Evolutionary conservation across 768 basidiomycete species (phyloP), one percentile per base, ranked within the genome.

Genomic region (Daedaleopsis sinensis): DNA sequence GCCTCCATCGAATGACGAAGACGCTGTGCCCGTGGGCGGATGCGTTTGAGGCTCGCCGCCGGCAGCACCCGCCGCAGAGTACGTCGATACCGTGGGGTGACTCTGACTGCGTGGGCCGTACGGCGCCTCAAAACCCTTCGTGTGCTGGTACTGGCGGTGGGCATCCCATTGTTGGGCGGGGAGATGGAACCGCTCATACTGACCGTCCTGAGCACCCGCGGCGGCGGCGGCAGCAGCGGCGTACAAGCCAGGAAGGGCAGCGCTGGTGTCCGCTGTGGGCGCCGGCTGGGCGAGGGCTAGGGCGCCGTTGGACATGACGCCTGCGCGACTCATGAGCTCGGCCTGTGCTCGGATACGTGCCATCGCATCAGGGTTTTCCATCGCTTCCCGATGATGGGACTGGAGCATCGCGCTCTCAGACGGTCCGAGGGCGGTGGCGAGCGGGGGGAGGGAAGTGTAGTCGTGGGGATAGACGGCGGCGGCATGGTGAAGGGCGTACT

Each of bases 331-430:
- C 51, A 82, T 63, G 5, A 79, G 54, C 12, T 86, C 84, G 1
- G 77, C 71, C 57, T 84, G 79, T 1, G 75, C 72, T 7, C 81
- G 77, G 65, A 82, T 85, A 57, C 82, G 82, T 12, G 75, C 75
- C 19, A 77, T 59, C 64, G 80, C 76, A 38, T 87, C 85, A 0
- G 73, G 63, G 37, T 56, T 57, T 12, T 56, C 55, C 42, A 63
- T 24, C 5, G 44, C 52, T 16, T 63, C 62, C 2, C 62, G 57
- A 6, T 58, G 32, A 12, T 55, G 54, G 18, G 27, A 12, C 8
- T 54, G 57, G 0, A 64, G 44, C 42, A 65, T 39, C 1, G 39
- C 21, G 18, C 42, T 39, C 32, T 61, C 56, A 3, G 56, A 39
- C 1, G 64, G 59, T 7, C 56, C 64, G 15, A 58, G 52, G 15